Conservation (phyloP, 306 rosid species). For the Malus domestica region ASM211411v1 NC_041800.1:24052733-24053232, state of each 20-base stretch:
- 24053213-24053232: no score
- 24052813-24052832: slow-evolving; percentile 26
- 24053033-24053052: background rate
- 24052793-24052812: slow-evolving; percentile 37
- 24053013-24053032: background rate
- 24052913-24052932: slow-evolving; percentile 28
- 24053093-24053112: background rate
- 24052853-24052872: slow-evolving; percentile 40
- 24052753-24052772: slow-evolving; percentile 25
- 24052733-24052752: slow-evolving; percentile 39
- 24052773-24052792: slow-evolving; percentile 43
- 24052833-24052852: slow-evolving; percentile 38
- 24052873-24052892: slow-evolving; percentile 56
- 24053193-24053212: no score
- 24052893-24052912: slow-evolving; percentile 44
- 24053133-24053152: no score
- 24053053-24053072: background rate
- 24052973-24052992: slow-evolving; percentile 18
- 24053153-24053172: no score
- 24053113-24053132: no score
- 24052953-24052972: slow-evolving; percentile 4
- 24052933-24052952: slow-evolving; percentile 32
- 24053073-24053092: background rate
- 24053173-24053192: accelerated
- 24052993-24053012: background rate